Evolutionary conservation across 2,329 filamentous ascomycete species (phyloP), one percentile per base, ranked within the genome.

Genomic region (Penicillium sp.): DNA sequence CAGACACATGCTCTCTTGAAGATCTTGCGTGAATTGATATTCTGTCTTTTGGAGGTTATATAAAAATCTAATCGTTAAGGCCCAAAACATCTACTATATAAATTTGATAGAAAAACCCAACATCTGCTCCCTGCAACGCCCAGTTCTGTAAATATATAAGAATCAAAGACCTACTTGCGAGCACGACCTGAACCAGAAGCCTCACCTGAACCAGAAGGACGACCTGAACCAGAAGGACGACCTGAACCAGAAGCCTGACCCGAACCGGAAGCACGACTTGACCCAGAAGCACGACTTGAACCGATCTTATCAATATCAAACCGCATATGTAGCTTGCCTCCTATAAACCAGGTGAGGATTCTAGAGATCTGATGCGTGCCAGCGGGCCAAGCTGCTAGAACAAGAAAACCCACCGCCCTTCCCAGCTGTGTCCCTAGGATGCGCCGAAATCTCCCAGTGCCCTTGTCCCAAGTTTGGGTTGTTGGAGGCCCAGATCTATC

Each of bases 351-450:
- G 19, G 28, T 35, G 3, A 26, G 12, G 5, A 50, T 37, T 6
- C 6, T 8, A 9, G 6, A 1, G 8, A 50, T 42, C 4, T 8
- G 31, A 47, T 37, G 48, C 3, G 48, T 46, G n/a, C 48, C 48
- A 12, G 6, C 12, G 0, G 24, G 31, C 43, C 43, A 47, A 37
- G 43, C 37, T 0, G n/a, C 37, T 26, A 50, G 19, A 3, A 50
- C 48, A 31, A 50, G 13, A 7, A 13, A 13, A 15, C 24, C 19
- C 6, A 26, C 38, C 1, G 9, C 29, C 10, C 17, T 42, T 1
- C 48, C 48, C 4, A 46, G 13, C 9, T n/a, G 2, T 17, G 43
- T n/a, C 4, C 48, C 48, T 15, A 50, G 24, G n/a, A 50, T 29
- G 5, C 10, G 6, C 4, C 37, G 15, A 34, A 37, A 47, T 0